Base-by-base conservation (phyloP, 208 protist species). In the Trypanosoma congolense region DNA sequence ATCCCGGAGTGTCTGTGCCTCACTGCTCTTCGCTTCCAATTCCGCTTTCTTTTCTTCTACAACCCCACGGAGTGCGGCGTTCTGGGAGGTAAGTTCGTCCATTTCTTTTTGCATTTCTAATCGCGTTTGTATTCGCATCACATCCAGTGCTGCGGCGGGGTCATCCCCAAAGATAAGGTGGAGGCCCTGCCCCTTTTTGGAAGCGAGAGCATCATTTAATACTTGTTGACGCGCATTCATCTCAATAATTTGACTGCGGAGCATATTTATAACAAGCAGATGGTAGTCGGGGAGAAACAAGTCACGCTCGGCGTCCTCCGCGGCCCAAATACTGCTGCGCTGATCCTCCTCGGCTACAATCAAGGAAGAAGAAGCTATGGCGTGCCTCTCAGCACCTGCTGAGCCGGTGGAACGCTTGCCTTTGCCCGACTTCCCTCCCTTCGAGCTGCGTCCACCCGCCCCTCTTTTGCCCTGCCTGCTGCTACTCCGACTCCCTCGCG, bases 181-280 rank as follows among this genome's bases (percentile, higher is more conserved):
- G 14, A 80, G 21, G 9, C 77, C 83, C 21, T 80, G 64, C 14
- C 28, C 55, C 35, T 66, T 57, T 9, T 87, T 52, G 24, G 62
- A 51, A 52, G 73, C 65, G 16, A 92, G 61, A 42, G 77, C 74
- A 42, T 83, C 75, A 49, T 83, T 83, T 12, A 92, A 62, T 41
- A 50, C 40, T 24, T 67, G 55, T 61, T 92, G 84, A 14, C 75
- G 80, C 9, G 25, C 21, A 48, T 85, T 92, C 45, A 92, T 59
- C 62, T 80, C 59, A 45, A 74, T 56, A 16, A 88, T 59, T 58
- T 86, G 77, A 1, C 49, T 33, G 1, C 73, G 80, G 22, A 92
- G 77, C 10, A 88, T 66, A 51, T 86, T 73, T 71, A 92, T 80
- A 28, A 82, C 68, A 18, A 92, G 73, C 3, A 79, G 61, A 44